Evolutionary conservation across 148 eudicot genomes (phyloP), one percentile per base, ranked within the genome.

Genomic region (Chenopodium formosanum): DNA sequence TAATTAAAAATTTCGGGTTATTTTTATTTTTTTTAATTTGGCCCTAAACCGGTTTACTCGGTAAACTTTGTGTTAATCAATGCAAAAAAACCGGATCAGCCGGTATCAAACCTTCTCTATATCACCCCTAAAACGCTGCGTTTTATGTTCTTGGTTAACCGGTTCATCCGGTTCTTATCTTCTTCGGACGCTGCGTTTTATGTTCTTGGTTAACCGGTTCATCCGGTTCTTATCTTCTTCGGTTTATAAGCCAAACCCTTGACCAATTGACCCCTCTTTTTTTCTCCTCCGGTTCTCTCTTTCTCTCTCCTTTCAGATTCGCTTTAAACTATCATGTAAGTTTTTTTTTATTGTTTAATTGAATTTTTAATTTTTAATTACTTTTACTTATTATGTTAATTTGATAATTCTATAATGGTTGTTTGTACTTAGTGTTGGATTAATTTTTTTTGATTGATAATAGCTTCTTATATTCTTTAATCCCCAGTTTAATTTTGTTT

Each of bases 101-200:
- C 83, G 83, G 84, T 84, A 68, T 75, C 31, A 85, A 80, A 83
- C 62, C 80, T 75, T 47, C 67, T 40, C 69, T 17, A 25, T 17
- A 34, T 47, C 12, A 50, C 16, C 2, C 44, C 1, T 16, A 79
- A 81, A 81, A 65, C 83, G 74, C 80, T 23, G 62, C 68, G 76
- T 71, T 76, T 69, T 40, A 62, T 63, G 73, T 74, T 66, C 67
- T 80, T 17, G 74, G 74, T 76, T 86, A 83, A 86, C 93, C 97
- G 97, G 94, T 85, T 82, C 79, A 84, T 75, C 94, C 91, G 89
- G 90, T 89, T 80, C 88, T 88, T 85, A 81, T 83, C 86, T 70
- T 82, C 46, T 22, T 77, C 80, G 22, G 75, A 65, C 83, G 74
- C 80, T 23, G 62, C 68, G 76, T 71, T 76, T 69, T 40, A 62